Evolutionary conservation across 495 filamentous ascomycete species (phyloP).

Genomic region (Chaetomium tenue): DNA sequence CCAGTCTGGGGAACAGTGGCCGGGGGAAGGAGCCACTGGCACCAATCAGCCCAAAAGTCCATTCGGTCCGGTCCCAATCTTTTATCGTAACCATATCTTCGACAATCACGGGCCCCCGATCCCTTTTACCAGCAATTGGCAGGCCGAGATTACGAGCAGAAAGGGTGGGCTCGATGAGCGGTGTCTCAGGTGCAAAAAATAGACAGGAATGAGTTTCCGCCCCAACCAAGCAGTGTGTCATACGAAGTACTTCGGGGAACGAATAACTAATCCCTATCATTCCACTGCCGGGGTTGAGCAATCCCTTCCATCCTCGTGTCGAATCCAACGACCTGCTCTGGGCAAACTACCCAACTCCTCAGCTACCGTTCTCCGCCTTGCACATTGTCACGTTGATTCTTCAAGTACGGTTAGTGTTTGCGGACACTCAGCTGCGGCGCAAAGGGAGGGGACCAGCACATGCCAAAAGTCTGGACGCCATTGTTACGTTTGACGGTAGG

Average conservation of each 20-base stretch:
- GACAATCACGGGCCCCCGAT: not conserved
- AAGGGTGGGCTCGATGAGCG: not conserved
- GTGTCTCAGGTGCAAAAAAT: not conserved
- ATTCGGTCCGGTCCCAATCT: slow-evolving; percentile 16
- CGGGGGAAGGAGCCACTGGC: not conserved
- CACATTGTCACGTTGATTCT: slow-evolving; percentile 4
- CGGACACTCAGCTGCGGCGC: slow-evolving; percentile 10
- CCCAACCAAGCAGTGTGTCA: not conserved
- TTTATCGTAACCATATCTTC: not conserved
- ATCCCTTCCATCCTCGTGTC: too few species aligned
- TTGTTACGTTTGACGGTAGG: slow-evolving; percentile 13
- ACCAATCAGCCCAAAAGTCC: slow-evolving; percentile 7
- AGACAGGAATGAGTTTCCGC: not conserved
- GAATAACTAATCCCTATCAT: too few species aligned
- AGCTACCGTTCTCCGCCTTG: not conserved
- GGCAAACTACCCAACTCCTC: not conserved
- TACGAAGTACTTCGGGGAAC: too few species aligned
- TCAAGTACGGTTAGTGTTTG: not conserved
- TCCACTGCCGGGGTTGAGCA: not conserved
- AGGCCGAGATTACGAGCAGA: not conserved
- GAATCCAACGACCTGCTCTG: not conserved
- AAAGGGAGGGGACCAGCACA: slow-evolving; percentile 1
- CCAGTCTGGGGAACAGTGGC: not conserved
- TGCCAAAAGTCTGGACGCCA: not conserved
- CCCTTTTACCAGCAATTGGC: too few species aligned